These are phyloP conservation scores for Vitis rotundifolia DNA, from an alignment of 164 flowering plant genomes.

Conservation along the genomic window DNA sequence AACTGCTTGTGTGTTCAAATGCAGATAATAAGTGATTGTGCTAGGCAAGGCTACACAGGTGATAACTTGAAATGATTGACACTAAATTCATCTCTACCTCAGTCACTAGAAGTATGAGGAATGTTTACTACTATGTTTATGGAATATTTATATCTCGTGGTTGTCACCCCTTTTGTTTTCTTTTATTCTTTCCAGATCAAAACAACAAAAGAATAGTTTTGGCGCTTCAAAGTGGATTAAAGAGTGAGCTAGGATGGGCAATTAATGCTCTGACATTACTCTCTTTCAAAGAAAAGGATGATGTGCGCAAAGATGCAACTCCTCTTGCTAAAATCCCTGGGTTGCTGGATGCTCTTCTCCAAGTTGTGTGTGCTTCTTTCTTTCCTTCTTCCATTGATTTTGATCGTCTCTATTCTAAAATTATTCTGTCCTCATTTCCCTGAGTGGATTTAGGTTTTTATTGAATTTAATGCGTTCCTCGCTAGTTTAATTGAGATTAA, in stretches of 20 bases:
- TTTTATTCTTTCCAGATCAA: conserved; percentile 55
- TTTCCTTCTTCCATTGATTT: neutral
- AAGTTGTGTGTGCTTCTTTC: conserved; percentile 62
- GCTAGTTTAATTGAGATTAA: too few relatives aligned
- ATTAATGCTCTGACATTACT: conserved; percentile 89
- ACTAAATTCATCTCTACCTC: too few relatives aligned
- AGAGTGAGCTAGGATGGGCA: conserved; percentile 98
- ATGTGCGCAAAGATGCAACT: conserved; percentile 82
- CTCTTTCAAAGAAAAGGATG: conserved; percentile 98
- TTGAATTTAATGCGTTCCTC: neutral
- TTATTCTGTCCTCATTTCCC: too few relatives aligned
- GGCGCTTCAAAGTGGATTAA: conserved; percentile 96
- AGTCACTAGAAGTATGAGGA: too few relatives aligned
- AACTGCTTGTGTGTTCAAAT: too few relatives aligned
- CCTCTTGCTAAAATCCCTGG: conserved; percentile 93
- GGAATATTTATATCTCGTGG: neutral
- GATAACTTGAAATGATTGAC: too few relatives aligned
- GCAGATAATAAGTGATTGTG: too few relatives aligned
- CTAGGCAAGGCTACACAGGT: too few relatives aligned
- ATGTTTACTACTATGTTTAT: neutral
- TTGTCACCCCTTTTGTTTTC: neutral
- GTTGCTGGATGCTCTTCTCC: conserved; percentile 94
- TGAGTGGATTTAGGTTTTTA: neutral
- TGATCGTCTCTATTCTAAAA: neutral
- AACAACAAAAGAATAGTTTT: conserved; percentile 88